These are phyloP conservation scores for Plasmopara muralis DNA, from an alignment of 352 stramenopile genomes.

Conservation along the genomic window DNA sequence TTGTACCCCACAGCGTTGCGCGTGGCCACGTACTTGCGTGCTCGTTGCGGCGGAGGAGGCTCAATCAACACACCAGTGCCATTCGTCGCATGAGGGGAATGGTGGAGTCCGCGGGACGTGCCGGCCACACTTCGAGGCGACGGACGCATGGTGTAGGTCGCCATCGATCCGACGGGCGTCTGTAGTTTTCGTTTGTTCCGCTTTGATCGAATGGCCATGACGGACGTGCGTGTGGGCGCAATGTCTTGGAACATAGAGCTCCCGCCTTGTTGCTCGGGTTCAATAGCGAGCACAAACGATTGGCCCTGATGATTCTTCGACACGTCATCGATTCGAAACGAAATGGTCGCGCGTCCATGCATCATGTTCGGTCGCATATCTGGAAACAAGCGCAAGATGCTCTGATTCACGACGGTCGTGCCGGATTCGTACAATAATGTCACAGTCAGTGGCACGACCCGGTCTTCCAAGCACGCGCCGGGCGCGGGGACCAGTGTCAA, in stretches of 20 bases:
- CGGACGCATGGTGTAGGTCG: slow-evolving; percentile 19
- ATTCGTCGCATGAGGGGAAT: slow-evolving; percentile 18
- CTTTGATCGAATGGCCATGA: slow-evolving; percentile 93
- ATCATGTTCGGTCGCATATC: slow-evolving; percentile 86
- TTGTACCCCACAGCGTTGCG: slow-evolving; percentile 23
- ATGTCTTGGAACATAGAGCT: slow-evolving; percentile 88
- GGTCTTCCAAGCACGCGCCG: slow-evolving; percentile 59
- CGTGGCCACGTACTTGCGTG: slow-evolving; percentile 26
- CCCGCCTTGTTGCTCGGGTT: slow-evolving; percentile 75
- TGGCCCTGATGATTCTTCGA: slow-evolving; percentile 97
- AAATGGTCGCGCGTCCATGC: slow-evolving; percentile 74
- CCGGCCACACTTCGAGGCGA: slow-evolving; percentile 35
- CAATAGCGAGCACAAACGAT: slow-evolving; percentile 89
- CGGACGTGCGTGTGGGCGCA: slow-evolving; percentile 72
- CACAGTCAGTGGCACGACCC: slow-evolving; percentile 67
- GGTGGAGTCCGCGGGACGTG: slow-evolving; percentile 27
- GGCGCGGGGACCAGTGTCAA: slow-evolving; percentile 73
- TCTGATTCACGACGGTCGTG: slow-evolving; percentile 82
- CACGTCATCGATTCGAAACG: slow-evolving; percentile 95
- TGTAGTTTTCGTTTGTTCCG: slow-evolving; percentile 89
- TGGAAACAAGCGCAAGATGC: slow-evolving; percentile 85
- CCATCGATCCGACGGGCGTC: slow-evolving; percentile 9
- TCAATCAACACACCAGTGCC: slow-evolving; percentile 23
- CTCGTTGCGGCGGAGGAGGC: slow-evolving; percentile 21
- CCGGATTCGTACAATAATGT: slow-evolving; percentile 81